phyloP scores from a whole-genome alignment of 2,329 filamentous ascomycete species.

The Claviceps sp. region DNA sequence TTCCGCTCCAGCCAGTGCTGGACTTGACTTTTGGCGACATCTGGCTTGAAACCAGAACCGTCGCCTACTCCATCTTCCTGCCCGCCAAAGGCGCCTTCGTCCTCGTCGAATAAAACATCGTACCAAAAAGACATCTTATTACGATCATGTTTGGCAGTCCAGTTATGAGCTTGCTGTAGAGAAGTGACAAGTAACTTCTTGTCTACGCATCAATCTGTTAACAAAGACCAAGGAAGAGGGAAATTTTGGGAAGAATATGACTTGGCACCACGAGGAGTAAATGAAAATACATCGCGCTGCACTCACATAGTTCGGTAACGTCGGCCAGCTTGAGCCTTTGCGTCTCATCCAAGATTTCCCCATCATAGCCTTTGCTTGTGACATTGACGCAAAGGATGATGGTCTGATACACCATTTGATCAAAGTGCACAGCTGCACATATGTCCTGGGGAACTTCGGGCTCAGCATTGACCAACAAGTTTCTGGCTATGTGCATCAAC shows the following conservation, averaged over 20 bases:
- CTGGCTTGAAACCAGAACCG: slow-evolving; percentile 38
- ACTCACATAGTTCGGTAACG: slow-evolving; percentile 49
- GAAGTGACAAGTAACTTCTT: slow-evolving; percentile 54
- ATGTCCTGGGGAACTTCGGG: slow-evolving; percentile 53
- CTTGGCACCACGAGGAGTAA: not conserved
- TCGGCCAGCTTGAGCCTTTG: slow-evolving; percentile 45
- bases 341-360: slow-evolving; percentile 45
- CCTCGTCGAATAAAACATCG: slow-evolving; percentile 50
- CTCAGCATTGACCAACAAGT: slow-evolving; percentile 49
- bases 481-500: slow-evolving; percentile 52
- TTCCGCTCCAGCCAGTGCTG: slow-evolving; percentile 50
- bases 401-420: slow-evolving; percentile 52
- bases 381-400: slow-evolving; percentile 54
- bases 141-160: slow-evolving; percentile 54
- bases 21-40: slow-evolving; percentile 46
- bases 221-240: slow-evolving; percentile 2
- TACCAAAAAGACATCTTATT: slow-evolving; percentile 61
- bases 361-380: slow-evolving; percentile 53
- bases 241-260: not conserved
- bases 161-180: slow-evolving; percentile 54
- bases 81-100: slow-evolving; percentile 32
- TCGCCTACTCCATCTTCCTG: slow-evolving; percentile 40
- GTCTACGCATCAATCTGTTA: slow-evolving; percentile 25
- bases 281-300: slow-evolving; percentile 11
- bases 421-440: slow-evolving; percentile 49